These are phyloP conservation scores for Phialocephala subalpina DNA, from an alignment of 2,329 filamentous ascomycete species.

Conservation along the genomic window DNA sequence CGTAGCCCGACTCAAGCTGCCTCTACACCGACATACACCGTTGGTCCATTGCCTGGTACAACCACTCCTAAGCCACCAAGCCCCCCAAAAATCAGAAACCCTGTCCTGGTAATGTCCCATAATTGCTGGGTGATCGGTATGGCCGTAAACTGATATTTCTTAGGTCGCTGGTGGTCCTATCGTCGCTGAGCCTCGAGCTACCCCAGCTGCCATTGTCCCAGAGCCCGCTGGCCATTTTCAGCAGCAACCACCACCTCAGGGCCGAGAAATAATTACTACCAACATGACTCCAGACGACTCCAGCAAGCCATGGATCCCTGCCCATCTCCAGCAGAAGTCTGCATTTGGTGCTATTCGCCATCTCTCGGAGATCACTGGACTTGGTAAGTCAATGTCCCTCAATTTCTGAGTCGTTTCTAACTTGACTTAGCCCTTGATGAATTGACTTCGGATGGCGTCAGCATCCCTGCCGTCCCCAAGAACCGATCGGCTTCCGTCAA, in stretches of 20 bases:
- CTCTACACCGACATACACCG: neutral
- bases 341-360: slow-evolving; percentile 13
- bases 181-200: neutral
- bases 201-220: neutral
- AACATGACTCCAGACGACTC: slow-evolving; percentile 24
- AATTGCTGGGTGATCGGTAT: neutral
- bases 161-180: neutral
- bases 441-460: slow-evolving; percentile 16
- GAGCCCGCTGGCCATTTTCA: neutral
- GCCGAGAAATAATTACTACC: slow-evolving; percentile 19
- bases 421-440: neutral
- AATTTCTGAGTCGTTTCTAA: neutral
- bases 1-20: neutral
- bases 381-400: slow-evolving; percentile 13
- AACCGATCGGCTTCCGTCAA: neutral
- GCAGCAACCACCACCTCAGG: neutral
- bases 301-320: slow-evolving; percentile 24
- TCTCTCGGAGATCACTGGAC: slow-evolving; percentile 10
- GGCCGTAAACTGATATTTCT: neutral
- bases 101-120: neutral
- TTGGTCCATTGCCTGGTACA: neutral
- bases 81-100: neutral
- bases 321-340: slow-evolving; percentile 21
- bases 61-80: neutral
- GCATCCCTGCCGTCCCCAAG: slow-evolving; percentile 10